phyloP scores from a whole-genome alignment of 2,329 filamentous ascomycete species.

The Fusarium sublunatum region DNA sequence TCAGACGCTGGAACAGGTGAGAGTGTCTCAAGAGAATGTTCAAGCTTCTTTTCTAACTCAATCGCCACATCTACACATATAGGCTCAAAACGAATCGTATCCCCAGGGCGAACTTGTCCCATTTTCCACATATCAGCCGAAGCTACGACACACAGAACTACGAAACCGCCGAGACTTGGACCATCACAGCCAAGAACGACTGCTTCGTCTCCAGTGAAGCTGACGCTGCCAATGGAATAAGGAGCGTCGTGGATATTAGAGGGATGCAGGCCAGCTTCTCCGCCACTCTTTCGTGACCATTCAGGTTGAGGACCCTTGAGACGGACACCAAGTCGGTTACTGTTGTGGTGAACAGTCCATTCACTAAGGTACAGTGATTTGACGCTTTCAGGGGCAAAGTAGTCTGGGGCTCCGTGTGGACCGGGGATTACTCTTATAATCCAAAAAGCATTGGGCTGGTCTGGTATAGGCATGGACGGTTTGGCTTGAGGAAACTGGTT shows the following conservation, averaged over 20 bases:
- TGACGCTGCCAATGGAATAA: conserved; percentile 56
- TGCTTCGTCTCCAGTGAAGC: conserved; percentile 57
- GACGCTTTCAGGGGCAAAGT: conserved; percentile 50
- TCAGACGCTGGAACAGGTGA: conserved; percentile 2
- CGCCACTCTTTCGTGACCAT: conserved; percentile 54
- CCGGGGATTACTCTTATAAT: conserved; percentile 52
- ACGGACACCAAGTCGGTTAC: conserved; percentile 54
- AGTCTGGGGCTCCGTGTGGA: conserved; percentile 54
- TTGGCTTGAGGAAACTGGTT: neutral
- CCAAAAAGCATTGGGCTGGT: conserved; percentile 45
- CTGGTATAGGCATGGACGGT: conserved; percentile 38
- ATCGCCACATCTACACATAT: conserved; percentile 45
- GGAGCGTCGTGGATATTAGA: conserved; percentile 56
- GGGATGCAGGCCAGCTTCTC: conserved; percentile 54
- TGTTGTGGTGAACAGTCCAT: conserved; percentile 56
- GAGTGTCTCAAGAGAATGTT: conserved; percentile 39
- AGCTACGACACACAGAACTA: conserved; percentile 53
- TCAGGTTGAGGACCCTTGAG: conserved; percentile 52
- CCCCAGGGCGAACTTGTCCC: conserved; percentile 55
- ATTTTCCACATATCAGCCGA: conserved; percentile 57
- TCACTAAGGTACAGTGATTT: conserved; percentile 48
- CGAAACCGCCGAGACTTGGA: conserved; percentile 56
- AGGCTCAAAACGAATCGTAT: conserved; percentile 50
- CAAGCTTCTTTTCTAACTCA: conserved; percentile 39
- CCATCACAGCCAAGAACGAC: conserved; percentile 55